Conservation (phyloP, 2,329 filamentous ascomycete species). For the Amesomyces nigricolor region DNA sequence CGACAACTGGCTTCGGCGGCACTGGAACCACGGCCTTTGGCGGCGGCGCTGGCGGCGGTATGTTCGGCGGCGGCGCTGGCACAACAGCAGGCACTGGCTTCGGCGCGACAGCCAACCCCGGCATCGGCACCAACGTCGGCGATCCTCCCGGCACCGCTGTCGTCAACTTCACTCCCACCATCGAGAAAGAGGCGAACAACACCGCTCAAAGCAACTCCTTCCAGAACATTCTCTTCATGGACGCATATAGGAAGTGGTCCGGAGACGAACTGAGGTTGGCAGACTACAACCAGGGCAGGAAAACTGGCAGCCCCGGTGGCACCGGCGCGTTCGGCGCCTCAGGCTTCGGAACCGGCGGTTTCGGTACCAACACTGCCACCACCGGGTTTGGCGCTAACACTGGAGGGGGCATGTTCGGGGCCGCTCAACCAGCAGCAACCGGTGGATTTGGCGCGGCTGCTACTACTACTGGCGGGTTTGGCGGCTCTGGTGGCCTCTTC, state of each 20-base stretch:
- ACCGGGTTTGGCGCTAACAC: slow-evolving; percentile 40
- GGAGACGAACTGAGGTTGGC: slow-evolving; percentile 76
- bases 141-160: slow-evolving; percentile 65
- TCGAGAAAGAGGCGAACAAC: slow-evolving; percentile 66
- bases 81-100: slow-evolving; percentile 29
- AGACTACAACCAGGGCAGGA: slow-evolving; percentile 83
- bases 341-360: slow-evolving; percentile 34
- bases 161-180: slow-evolving; percentile 61
- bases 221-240: slow-evolving; percentile 74
- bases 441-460: slow-evolving; percentile 31
- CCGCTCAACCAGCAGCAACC: slow-evolving; percentile 29
- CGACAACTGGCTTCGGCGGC: slow-evolving; percentile 35
- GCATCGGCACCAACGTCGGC: slow-evolving; percentile 46
- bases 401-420: slow-evolving; percentile 38
- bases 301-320: slow-evolving; percentile 75
- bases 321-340: slow-evolving; percentile 75
- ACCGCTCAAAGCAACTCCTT: slow-evolving; percentile 56
- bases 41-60: slow-evolving; percentile 30
- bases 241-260: slow-evolving; percentile 82
- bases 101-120: slow-evolving; percentile 41
- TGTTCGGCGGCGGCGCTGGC: slow-evolving; percentile 19
- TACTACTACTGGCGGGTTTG: slow-evolving; percentile 35
- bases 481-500: slow-evolving; percentile 30
- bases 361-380: slow-evolving; percentile 18
- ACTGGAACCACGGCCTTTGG: slow-evolving; percentile 31